These are phyloP conservation scores for Rhododendron williamsianum DNA, from an alignment of 148 eudicot species.

Conservation along the genomic window DNA sequence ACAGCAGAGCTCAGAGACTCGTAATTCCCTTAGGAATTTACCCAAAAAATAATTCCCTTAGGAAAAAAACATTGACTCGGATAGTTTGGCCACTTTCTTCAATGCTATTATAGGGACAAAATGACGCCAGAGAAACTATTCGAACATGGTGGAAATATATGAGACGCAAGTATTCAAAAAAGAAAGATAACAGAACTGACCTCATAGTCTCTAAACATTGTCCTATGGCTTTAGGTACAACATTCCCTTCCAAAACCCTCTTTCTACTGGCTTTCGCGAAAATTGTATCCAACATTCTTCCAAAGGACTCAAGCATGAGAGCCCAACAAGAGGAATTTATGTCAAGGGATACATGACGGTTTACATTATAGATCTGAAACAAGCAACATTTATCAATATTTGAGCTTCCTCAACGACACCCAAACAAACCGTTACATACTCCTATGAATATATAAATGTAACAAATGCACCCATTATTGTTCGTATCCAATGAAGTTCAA, in stretches of 20 bases:
- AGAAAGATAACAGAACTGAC: slow-evolving; percentile 26
- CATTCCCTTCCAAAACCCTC: slow-evolving; percentile 28
- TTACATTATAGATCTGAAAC: slow-evolving; percentile 53
- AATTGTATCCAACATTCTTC: slow-evolving; percentile 37
- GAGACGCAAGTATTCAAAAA: background rate
- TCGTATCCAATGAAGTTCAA: background rate
- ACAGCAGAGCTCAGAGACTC: background rate
- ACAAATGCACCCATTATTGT: background rate
- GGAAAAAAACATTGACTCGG: background rate
- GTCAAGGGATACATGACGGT: slow-evolving; percentile 38
- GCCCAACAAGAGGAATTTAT: slow-evolving; percentile 57
- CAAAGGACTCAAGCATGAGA: slow-evolving; percentile 51
- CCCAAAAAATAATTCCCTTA: background rate
- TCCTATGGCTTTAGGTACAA: slow-evolving; percentile 41
- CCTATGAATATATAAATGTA: background rate
- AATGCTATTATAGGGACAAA: background rate
- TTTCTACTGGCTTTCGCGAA: slow-evolving; percentile 31
- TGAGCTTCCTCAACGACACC: background rate
- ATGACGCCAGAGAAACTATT: background rate
- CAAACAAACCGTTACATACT: background rate
- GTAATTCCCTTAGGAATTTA: no score
- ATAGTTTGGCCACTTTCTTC: background rate
- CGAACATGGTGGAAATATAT: background rate
- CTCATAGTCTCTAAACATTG: slow-evolving; percentile 64
- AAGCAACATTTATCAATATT: slow-evolving; percentile 5